Conservation (phyloP, 1,284 basidiomycete genomes). For the Ceratobasidium sp. region DNA sequence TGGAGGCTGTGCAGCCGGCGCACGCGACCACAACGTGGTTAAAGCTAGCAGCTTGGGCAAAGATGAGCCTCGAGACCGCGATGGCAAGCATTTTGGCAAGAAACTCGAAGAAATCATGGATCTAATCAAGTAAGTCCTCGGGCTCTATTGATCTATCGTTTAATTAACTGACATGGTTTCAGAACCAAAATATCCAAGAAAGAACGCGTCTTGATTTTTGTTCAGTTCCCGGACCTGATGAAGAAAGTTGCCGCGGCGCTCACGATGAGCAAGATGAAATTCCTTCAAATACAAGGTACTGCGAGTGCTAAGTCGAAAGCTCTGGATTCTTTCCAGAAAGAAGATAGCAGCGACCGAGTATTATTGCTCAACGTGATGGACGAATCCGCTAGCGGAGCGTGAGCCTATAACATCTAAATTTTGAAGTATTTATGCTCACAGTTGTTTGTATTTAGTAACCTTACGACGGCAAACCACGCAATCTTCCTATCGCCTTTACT, state of each 20-base stretch:
- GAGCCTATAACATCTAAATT: slow-evolving; percentile 18
- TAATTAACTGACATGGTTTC: slow-evolving; percentile 23
- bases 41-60: slow-evolving; percentile 87
- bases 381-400: slow-evolving; percentile 89
- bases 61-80: slow-evolving; percentile 76
- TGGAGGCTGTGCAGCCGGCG: slow-evolving; percentile 78
- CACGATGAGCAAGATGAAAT: slow-evolving; percentile 76
- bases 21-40: slow-evolving; percentile 82
- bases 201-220: slow-evolving; percentile 90
- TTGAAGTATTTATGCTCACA: background rate
- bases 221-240: slow-evolving; percentile 94
- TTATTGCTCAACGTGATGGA: slow-evolving; percentile 92
- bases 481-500: slow-evolving; percentile 94
- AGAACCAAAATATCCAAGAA: slow-evolving; percentile 77
- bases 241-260: slow-evolving; percentile 90
- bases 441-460: slow-evolving; percentile 63
- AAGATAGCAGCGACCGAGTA: slow-evolving; percentile 76
- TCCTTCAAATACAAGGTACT: slow-evolving; percentile 85
- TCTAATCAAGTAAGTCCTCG: slow-evolving; percentile 76
- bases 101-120: slow-evolving; percentile 89
- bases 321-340: slow-evolving; percentile 85
- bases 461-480: slow-evolving; percentile 94
- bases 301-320: slow-evolving; percentile 83
- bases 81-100: slow-evolving; percentile 86
- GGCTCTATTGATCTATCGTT: background rate